These are phyloP conservation scores for Penstemon barbatus DNA, from an alignment of 257 asterid species.

Conservation along the genomic window DNA sequence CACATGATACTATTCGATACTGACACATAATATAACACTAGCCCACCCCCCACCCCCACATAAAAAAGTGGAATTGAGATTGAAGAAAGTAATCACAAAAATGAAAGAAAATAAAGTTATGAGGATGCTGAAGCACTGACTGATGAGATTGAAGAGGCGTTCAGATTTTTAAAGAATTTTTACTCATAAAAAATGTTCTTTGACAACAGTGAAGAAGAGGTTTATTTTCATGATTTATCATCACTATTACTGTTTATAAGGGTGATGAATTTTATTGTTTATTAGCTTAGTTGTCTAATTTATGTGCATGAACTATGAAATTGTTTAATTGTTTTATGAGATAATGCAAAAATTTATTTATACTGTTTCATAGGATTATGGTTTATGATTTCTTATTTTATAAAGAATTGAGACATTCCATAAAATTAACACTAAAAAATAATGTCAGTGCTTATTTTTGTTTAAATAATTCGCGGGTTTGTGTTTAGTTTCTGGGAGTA, in stretches of 20 bases:
- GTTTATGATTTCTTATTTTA: no score
- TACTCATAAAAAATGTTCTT: slow-evolving; percentile 72
- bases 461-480: background rate
- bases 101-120: slow-evolving; percentile 72
- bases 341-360: no score
- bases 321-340: no score
- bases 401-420: no score
- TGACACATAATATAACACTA: no score
- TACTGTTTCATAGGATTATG: no score
- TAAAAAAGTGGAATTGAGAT: slow-evolving; percentile 45
- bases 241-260: background rate
- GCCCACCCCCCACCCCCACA: background rate
- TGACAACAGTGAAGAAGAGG: slow-evolving; percentile 67
- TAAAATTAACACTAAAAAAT: no score
- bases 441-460: background rate
- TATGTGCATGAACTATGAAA: no score
- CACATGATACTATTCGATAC: no score
- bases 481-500: slow-evolving; percentile 7
- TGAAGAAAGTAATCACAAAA: slow-evolving; percentile 55
- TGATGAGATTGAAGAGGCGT: slow-evolving; percentile 78
- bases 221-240: slow-evolving; percentile 25
- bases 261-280: slow-evolving; percentile 5
- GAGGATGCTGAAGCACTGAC: slow-evolving; percentile 87
- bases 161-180: slow-evolving; percentile 60
- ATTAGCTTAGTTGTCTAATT: no score